A percentile compares a stretch with the other conserved stretches of the same genome.
phyloP scores from a whole-genome alignment of 768 basidiomycete species.

The Boletellus ananas region DNA sequence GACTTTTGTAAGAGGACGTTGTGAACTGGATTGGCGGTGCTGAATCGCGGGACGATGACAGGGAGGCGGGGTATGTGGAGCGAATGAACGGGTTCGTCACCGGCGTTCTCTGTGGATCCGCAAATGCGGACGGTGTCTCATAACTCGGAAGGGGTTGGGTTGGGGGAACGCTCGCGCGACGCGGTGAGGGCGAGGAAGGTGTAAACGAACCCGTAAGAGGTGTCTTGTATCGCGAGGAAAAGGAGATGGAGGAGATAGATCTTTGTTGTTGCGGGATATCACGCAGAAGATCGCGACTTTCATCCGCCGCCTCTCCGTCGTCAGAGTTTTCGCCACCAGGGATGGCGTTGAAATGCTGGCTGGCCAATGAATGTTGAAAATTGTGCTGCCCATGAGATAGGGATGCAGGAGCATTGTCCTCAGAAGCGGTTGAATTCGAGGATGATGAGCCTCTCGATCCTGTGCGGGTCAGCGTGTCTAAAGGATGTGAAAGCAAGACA shows the following conservation, averaged over 20 bases:
- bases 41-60: conserved; percentile 39
- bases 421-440: conserved; percentile 61
- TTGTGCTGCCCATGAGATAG: conserved; percentile 14
- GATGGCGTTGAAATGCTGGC: conserved; percentile 17
- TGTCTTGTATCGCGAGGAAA: conserved; percentile 78
- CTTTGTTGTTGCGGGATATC: conserved; percentile 42
- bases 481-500: conserved; percentile 1
- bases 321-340: conserved; percentile 39
- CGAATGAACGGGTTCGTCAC: conserved; percentile 38
- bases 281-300: conserved; percentile 42
- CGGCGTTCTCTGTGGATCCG: conserved; percentile 39
- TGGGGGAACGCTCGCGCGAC: conserved; percentile 45
- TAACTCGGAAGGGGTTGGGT: conserved; percentile 71
- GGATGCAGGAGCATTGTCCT: conserved; percentile 24
- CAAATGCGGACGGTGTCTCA: conserved; percentile 73
- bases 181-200: conserved; percentile 51
- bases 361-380: conserved; percentile 7
- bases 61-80: conserved; percentile 35
- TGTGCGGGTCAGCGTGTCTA: conserved; percentile 36
- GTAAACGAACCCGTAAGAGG: conserved; percentile 62
- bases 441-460: conserved; percentile 57
- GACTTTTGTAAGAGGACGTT: conserved; percentile 35
- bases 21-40: conserved; percentile 36
- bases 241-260: conserved; percentile 59
- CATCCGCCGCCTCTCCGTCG: conserved; percentile 47